Conservation (phyloP, 176 grass and related monocot species). For the Tuctoria greenei region DNA sequence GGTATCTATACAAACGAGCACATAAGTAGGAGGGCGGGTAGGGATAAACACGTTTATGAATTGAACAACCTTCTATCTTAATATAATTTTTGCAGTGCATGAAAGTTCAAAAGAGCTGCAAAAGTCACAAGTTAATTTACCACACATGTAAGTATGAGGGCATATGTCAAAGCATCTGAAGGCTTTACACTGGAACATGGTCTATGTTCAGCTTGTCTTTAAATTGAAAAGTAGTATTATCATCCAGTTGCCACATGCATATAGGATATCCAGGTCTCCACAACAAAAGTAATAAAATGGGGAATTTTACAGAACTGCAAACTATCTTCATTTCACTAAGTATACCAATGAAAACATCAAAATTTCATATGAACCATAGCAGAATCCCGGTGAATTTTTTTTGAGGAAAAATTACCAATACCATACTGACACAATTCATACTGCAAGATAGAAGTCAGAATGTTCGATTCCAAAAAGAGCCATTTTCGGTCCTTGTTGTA, state of each 20-base stretch:
- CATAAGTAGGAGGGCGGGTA: too few relatives aligned
- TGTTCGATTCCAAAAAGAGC: neutral
- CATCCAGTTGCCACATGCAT: neutral
- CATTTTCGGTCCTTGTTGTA: neutral
- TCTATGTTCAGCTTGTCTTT: neutral
- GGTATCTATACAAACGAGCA: neutral
- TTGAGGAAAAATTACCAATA: neutral
- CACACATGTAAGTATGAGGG: neutral
- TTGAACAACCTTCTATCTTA: neutral
- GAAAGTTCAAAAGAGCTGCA: neutral
- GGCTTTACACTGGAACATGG: neutral
- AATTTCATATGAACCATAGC: neutral
- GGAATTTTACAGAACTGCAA: neutral
- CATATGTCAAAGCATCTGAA: neutral
- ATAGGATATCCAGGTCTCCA: too few relatives aligned
- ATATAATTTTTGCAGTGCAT: neutral
- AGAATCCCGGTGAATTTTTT: neutral
- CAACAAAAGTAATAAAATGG: neutral
- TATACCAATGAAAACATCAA: neutral
- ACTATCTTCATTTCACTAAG: neutral
- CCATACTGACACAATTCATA: neutral
- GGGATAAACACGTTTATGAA: neutral
- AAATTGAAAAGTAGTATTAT: slow-evolving; percentile 20
- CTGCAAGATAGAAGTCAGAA: neutral
- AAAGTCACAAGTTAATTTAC: neutral